These are phyloP conservation scores for Acer yangbiense DNA, from an alignment of 345 rosid genomes.

Conservation along the genomic window DNA sequence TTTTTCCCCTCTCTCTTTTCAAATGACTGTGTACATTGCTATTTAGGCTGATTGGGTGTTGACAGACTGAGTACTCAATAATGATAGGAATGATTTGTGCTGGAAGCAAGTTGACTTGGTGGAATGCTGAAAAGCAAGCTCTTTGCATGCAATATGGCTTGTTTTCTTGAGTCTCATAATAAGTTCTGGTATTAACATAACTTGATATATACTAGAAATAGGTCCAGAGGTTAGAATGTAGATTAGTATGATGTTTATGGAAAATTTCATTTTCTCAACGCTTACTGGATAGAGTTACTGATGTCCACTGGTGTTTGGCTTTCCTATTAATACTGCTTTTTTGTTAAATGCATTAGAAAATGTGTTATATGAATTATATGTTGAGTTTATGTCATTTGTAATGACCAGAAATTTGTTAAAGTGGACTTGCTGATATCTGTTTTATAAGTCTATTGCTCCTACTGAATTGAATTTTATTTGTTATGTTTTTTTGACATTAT, in stretches of 20 bases:
- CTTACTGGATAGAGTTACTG: background rate
- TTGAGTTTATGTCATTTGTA: background rate
- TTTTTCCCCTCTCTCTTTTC: background rate
- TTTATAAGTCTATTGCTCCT: background rate
- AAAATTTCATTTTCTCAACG: background rate
- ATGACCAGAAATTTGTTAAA: background rate
- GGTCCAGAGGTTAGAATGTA: background rate
- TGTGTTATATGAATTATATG: background rate
- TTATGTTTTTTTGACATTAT: constrained; percentile 1
- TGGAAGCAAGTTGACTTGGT: background rate
- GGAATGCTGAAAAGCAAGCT: background rate
- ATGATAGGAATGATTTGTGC: background rate
- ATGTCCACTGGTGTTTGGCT: background rate
- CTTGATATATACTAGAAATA: background rate
- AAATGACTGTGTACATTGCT: background rate
- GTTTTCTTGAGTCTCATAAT: background rate
- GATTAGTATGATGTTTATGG: background rate
- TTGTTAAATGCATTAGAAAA: background rate
- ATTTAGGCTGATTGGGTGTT: background rate
- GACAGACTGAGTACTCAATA: background rate
- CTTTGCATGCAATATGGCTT: background rate
- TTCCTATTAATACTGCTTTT: background rate
- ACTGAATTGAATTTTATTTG: background rate
- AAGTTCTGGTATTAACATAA: background rate
- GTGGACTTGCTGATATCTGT: background rate